These are phyloP conservation scores for Pseudopediastrum boryanum DNA, from an alignment of 139 green algal genomes.

Conservation along the genomic window DNA sequence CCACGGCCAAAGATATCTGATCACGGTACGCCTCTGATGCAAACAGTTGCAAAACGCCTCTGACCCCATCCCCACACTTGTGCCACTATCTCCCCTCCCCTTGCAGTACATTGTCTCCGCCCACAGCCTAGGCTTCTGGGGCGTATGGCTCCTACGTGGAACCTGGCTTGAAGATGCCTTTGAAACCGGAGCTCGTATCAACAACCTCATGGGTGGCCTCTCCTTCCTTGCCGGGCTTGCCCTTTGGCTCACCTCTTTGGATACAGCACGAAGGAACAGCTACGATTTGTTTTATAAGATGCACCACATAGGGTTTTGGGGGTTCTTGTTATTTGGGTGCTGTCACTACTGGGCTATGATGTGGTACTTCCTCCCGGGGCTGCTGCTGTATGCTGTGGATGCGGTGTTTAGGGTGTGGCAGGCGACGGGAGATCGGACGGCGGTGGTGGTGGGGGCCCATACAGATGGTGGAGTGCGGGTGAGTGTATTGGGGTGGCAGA, in stretches of 20 bases:
- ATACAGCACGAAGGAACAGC: neutral
- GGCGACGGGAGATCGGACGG: too few relatives aligned
- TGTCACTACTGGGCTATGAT: slow-evolving; percentile 20
- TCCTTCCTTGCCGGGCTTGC: slow-evolving; percentile 1
- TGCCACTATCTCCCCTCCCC: too few relatives aligned
- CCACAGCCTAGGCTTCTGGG: neutral
- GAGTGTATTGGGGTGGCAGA: too few relatives aligned
- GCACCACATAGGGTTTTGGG: slow-evolving; percentile 26
- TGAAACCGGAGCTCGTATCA: neutral
- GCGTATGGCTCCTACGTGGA: neutral
- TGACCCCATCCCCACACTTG: too few relatives aligned
- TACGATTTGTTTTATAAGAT: slow-evolving; percentile 15
- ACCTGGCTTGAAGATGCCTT: neutral
- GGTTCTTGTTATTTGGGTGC: slow-evolving; percentile 10
- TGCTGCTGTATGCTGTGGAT: slow-evolving; percentile 24
- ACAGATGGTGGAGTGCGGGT: too few relatives aligned
- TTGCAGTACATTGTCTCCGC: too few relatives aligned
- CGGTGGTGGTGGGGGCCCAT: too few relatives aligned
- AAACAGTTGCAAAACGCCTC: too few relatives aligned
- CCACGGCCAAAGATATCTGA: too few relatives aligned
- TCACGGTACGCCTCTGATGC: too few relatives aligned
- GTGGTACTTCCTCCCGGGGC: slow-evolving; percentile 18
- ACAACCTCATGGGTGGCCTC: slow-evolving; percentile 16
- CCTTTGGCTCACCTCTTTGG: slow-evolving; percentile 9
- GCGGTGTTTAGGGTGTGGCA: neutral